These are phyloP conservation scores for Pseudofabraea citricarpa DNA, from an alignment of 2,329 filamentous ascomycete genomes.

Conservation along the genomic window DNA sequence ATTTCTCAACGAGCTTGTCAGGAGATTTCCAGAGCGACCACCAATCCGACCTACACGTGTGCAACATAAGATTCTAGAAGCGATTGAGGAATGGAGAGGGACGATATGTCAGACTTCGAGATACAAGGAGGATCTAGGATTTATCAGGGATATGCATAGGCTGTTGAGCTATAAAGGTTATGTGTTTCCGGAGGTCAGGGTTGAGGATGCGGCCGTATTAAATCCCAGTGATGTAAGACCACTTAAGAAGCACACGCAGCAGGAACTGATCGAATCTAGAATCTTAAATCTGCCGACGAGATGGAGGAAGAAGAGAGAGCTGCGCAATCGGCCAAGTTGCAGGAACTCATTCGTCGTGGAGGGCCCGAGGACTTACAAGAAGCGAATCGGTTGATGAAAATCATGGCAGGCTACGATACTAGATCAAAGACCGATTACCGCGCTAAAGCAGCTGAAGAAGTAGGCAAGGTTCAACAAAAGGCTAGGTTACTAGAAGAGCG, in stretches of 20 bases:
- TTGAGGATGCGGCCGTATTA: constrained; percentile 91
- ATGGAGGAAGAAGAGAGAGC: constrained; percentile 97
- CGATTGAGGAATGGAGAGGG: constrained; percentile 96
- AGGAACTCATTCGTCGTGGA: constrained; percentile 90
- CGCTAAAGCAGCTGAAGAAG: constrained; percentile 94
- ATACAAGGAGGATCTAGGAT: constrained; percentile 95
- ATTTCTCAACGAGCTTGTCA: constrained; percentile 96
- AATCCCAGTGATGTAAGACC: constrained; percentile 95
- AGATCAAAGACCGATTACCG: constrained; percentile 95
- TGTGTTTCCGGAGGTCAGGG: constrained; percentile 84
- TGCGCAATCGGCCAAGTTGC: constrained; percentile 95
- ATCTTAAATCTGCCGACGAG: constrained; percentile 91
- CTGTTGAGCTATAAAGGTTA: constrained; percentile 96
- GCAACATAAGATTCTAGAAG: constrained; percentile 87
- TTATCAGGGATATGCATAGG: constrained; percentile 96
- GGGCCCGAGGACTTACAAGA: constrained; percentile 92
- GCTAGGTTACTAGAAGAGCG: constrained; percentile 89
- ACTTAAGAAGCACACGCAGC: too few species aligned
- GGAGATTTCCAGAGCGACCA: constrained; percentile 90
- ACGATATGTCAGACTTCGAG: constrained; percentile 98
- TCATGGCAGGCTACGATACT: constrained; percentile 97
- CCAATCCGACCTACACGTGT: constrained; percentile 81
- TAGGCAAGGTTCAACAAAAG: constrained; percentile 92
- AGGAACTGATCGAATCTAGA: too few species aligned
- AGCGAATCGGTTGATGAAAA: constrained; percentile 96